Evolutionary conservation across 257 asterid species (phyloP).

Genomic region (Solanum etuberosum): DNA sequence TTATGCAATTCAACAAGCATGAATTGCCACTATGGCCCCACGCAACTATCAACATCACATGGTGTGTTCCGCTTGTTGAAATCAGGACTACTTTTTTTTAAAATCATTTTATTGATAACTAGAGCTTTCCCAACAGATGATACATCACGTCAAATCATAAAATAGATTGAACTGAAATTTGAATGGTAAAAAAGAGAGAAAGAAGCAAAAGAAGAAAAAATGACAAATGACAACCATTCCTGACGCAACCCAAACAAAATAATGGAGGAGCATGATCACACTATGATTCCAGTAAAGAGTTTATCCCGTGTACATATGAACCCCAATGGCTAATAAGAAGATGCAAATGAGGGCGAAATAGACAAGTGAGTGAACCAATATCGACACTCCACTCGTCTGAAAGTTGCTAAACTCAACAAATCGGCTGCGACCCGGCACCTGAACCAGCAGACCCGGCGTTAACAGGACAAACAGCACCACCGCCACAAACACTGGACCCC

Average conservation of each 20-base stretch:
- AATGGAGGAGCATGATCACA: neutral
- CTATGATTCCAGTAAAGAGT: neutral
- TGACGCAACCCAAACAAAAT: neutral
- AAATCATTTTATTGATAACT: neutral
- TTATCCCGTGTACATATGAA: conserved; percentile 65
- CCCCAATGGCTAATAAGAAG: conserved; percentile 64
- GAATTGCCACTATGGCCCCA: neutral
- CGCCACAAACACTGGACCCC: conserved; percentile 90
- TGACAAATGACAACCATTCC: neutral
- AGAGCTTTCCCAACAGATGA: neutral
- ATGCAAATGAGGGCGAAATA: conserved; percentile 79
- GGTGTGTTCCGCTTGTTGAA: neutral
- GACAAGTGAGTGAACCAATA: conserved; percentile 56
- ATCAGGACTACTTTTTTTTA: neutral
- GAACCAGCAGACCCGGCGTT: conserved; percentile 80
- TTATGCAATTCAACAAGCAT: neutral
- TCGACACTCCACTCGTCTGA: conserved; percentile 76
- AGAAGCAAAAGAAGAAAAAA: neutral
- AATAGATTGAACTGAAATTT: neutral
- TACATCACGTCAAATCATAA: neutral
- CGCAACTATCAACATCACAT: neutral
- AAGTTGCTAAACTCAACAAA: conserved; percentile 69
- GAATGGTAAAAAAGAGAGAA: neutral
- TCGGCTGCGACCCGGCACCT: conserved; percentile 64
- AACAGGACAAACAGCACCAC: conserved; percentile 77